Base-by-base conservation (phyloP, 2,329 filamentous ascomycete species). In the Leptodontidium sp. region DNA sequence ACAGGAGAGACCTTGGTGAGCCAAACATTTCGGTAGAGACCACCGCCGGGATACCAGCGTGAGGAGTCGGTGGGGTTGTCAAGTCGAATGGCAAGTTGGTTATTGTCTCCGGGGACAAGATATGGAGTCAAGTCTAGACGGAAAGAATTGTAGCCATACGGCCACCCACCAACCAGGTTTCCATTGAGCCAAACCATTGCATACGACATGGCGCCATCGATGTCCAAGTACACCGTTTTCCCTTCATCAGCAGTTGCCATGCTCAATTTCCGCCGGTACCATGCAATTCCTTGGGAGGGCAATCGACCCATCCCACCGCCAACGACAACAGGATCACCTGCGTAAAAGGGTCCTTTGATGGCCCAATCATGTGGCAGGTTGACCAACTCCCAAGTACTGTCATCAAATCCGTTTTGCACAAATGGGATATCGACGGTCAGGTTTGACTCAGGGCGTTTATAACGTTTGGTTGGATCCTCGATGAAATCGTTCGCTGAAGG, bases 11-110 rank as follows among this genome's bases (percentile, higher is more conserved):
- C 81, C 67, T 83, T 86, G 45, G 82, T 81, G 17, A 88, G 79
- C 85, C 85, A 88, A 4, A 87, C 79, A 67, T 86, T 86, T 1
- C 85, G 81, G 72, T 87, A 87, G 15, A 87, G 78, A 0, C 85
- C 85, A 14, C 79, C 85, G 15, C 85, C 85, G 4, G 85, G 85
- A 69, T 87, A 87, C 84, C 84, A 87, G 2, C 85, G 81, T 1
- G 85, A 84, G 1, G 80, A 83, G 17, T 84, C 79, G 0, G 81
- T 49, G 0, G 81, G 78, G 68, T 87, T 86, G 59, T 87, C 84
- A 1, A 87, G 70, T 0, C 85, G 82, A 47, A 87, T 84, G 1
- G 85, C 85, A 0, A 87, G 6, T 6, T 75, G 35, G 78, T 67
- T 67, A 61, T 87, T 85, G 26, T 57, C 52, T 8, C 79, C 81